Base-by-base conservation (phyloP, 768 basidiomycete species). In the Boletales sp. region DNA sequence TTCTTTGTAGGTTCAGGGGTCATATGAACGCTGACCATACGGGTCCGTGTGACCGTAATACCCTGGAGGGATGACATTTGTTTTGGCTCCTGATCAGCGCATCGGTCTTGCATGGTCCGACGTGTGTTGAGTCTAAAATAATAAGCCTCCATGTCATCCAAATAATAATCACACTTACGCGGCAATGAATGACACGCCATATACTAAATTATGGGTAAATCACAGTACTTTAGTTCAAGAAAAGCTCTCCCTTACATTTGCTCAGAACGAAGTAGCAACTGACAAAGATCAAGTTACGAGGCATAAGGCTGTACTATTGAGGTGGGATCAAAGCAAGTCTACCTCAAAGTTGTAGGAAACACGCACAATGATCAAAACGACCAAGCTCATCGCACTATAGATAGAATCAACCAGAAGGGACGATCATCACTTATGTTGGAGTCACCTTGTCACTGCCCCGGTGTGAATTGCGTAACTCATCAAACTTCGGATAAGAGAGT, bases 201-300 rank as follows among this genome's bases (percentile, higher is more conserved):
- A 82, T n/a, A 84, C 82, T 83, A 48, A 31, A 43, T 21, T 11
- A 50, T 27, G 43, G 24, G 43, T 39, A 40, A 51, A 41, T 27
- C 45, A 40, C 34, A 39, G 21, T 14, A 53, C n/a, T 27, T 19
- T 8, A 14, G 38, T 14, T 39, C 17, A 15, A 17, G 39, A n/a
- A 34, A 40, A 6, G 19, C 21, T 19, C 36, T 4, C 30, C 64
- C 82, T 55, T 60, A 84, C 84, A 56, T 70, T 87, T 87, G 63
- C 79, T 82, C 31, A 86, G 63, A 43, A 82, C 73, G 52, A 88
- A 85, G 62, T 85, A 87, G 41, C 74, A 73, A 9, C 75, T 74
- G 34, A 79, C 71, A 60, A 83, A 87, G 47, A 82, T 76, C 43
- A 87, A 71, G 54, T 83, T 85, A 13, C 47, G 52, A 0, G 79